Conservation (phyloP, 73 alveolate species). For the Halteria grandinella region DNA sequence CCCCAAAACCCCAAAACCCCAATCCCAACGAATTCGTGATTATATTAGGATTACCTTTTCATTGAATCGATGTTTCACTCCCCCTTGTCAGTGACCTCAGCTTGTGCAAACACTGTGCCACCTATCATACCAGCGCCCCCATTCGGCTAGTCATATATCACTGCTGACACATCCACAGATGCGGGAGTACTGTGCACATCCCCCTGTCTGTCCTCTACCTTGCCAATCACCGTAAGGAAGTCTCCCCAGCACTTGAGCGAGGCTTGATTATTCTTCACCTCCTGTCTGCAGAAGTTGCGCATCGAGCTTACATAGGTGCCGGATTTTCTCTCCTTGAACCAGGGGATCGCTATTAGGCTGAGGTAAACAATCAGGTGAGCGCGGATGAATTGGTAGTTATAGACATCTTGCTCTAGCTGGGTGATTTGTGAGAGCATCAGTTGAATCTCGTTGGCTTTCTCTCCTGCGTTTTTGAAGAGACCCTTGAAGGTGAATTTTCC, state of each 20-base stretch:
- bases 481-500: constrained; percentile 63
- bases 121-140: no score
- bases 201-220: no score
- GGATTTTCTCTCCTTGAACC: constrained; percentile 52
- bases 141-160: no score
- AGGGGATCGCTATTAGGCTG: constrained; percentile 64
- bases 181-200: no score
- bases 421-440: constrained; percentile 22
- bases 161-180: no score
- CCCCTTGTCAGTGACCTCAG: no score
- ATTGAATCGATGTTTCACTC: no score
- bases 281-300: constrained; percentile 20
- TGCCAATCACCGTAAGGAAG: no score
- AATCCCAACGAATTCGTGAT: no score
- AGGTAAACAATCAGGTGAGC: constrained; percentile 51
- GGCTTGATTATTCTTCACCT: background rate
- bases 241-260: background rate
- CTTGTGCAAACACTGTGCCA: no score
- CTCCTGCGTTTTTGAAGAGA: constrained; percentile 50
- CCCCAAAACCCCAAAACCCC: no score
- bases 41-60: no score
- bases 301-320: constrained; percentile 9
- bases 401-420: constrained; percentile 63
- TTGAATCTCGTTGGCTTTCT: constrained; percentile 38
- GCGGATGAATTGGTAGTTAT: constrained; percentile 49